Conservation (phyloP, 23 red algal species). For the Pyropia haitanensis region DNA sequence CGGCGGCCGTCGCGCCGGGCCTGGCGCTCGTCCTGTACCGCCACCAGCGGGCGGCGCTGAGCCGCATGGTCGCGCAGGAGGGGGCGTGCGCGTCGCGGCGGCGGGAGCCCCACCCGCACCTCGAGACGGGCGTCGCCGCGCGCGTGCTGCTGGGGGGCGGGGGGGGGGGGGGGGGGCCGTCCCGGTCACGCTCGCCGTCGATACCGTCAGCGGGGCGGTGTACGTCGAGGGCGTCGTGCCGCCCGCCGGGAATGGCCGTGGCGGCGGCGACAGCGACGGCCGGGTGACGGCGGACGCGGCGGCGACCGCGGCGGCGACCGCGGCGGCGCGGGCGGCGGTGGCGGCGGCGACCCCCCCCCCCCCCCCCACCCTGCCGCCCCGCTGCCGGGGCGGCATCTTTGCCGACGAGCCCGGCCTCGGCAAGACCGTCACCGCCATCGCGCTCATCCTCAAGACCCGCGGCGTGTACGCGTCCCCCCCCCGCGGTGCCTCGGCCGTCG, state of each 20-base stretch:
- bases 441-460: conserved; percentile 66
- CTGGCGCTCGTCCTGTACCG: conserved; percentile 50
- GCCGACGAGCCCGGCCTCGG: conserved; percentile 98
- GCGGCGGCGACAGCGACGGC: not conserved
- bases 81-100: not conserved
- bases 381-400: conserved; percentile 62
- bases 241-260: not conserved
- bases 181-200: conserved; percentile 10
- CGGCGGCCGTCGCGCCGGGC: conserved; percentile 19
- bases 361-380: too few species aligned
- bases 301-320: not conserved
- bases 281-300: not conserved
- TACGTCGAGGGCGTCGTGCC: not conserved
- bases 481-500: too few species aligned
- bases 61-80: conserved; percentile 36
- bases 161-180: not conserved
- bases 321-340: too few species aligned
- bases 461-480: not conserved
- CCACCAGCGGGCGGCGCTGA: conserved; percentile 38
- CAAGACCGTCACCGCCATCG: conserved; percentile 80
- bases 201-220: conserved; percentile 22
- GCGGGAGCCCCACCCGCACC: conserved; percentile 1
- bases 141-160: not conserved
- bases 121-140: not conserved
- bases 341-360: not conserved